Percentiles rank a stretch among this genome's conserved stretches.
Conservation (phyloP, 2,329 filamentous ascomycete genomes). For the Xylariaceae sp. region DNA sequence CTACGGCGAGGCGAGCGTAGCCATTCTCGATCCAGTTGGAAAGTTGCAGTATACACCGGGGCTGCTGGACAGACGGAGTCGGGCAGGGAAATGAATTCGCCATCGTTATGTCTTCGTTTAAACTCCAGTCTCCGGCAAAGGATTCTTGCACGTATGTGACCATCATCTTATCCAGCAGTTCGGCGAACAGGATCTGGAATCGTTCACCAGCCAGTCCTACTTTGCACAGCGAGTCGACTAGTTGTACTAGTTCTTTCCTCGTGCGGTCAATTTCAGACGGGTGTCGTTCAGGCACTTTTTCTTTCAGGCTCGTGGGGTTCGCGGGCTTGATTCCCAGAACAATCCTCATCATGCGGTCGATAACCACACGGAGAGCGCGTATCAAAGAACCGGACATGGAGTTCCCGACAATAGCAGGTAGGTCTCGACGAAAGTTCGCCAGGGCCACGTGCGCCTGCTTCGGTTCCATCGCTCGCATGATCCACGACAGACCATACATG, state of each 20-base stretch:
- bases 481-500: constrained; percentile 47
- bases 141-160: constrained; percentile 54
- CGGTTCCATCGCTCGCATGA: constrained; percentile 43
- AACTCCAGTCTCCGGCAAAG: constrained; percentile 59
- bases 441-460: constrained; percentile 36
- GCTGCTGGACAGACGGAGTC: constrained; percentile 34
- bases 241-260: constrained; percentile 46
- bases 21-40: constrained; percentile 62
- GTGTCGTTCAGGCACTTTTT: constrained; percentile 19
- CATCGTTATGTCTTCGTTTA: constrained; percentile 24
- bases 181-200: constrained; percentile 66
- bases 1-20: constrained; percentile 58
- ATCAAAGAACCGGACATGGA: constrained; percentile 51
- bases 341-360: constrained; percentile 47
- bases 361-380: constrained; percentile 48
- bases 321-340: constrained; percentile 39
- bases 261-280: constrained; percentile 35
- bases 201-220: constrained; percentile 64
- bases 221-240: constrained; percentile 55
- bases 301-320: constrained; percentile 4
- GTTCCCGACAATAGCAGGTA: constrained; percentile 61
- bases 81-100: constrained; percentile 22
- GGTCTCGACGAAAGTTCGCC: constrained; percentile 52
- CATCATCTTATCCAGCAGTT: constrained; percentile 63
- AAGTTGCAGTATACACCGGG: constrained; percentile 54